phyloP scores from a whole-genome alignment of 805 yeast genomes.

The Hanseniaspora clermontiae region DNA sequence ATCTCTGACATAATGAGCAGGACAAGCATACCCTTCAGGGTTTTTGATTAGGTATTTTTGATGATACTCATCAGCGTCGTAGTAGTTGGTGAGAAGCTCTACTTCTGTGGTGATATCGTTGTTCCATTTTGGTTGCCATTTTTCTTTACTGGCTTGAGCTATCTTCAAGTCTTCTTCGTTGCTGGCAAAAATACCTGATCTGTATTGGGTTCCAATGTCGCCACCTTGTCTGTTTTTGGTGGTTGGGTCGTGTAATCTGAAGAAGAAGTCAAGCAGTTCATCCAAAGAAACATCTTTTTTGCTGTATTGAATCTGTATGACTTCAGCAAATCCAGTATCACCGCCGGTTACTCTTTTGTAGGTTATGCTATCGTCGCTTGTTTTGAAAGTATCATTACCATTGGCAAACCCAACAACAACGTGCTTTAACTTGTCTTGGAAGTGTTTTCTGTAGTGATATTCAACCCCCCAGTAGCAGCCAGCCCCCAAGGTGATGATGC shows the following conservation, averaged over 20 bases:
- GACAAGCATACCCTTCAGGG: conserved; percentile 81
- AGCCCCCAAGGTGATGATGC: conserved; percentile 48
- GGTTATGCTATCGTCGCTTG: conserved; percentile 24
- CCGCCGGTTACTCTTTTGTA: conserved; percentile 69
- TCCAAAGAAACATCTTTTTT: conserved; percentile 47
- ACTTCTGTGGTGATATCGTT: conserved; percentile 57
- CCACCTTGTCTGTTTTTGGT: conserved; percentile 73
- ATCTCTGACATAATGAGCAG: conserved; percentile 68
- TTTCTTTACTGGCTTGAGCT: conserved; percentile 37
- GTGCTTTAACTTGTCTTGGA: conserved; percentile 50
- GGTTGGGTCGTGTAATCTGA: conserved; percentile 91
- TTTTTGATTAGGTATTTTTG: conserved; percentile 69
- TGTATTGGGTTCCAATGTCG: conserved; percentile 79
- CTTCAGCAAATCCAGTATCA: conserved; percentile 67
- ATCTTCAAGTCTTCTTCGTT: conserved; percentile 33
- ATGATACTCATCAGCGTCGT: conserved; percentile 94
- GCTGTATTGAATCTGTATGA: conserved; percentile 69
- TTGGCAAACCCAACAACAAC: conserved; percentile 85
- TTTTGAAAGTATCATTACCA: conserved; percentile 44
- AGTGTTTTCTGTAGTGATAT: conserved; percentile 62
- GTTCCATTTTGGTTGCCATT: conserved; percentile 58
- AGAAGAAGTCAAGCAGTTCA: conserved; percentile 69
- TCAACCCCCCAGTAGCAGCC: conserved; percentile 89
- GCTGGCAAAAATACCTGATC: conserved; percentile 67
- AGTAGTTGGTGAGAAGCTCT: conserved; percentile 55